phyloP scores from a whole-genome alignment of 345 rosid genomes.

The Lenwebbia sp. region DNA sequence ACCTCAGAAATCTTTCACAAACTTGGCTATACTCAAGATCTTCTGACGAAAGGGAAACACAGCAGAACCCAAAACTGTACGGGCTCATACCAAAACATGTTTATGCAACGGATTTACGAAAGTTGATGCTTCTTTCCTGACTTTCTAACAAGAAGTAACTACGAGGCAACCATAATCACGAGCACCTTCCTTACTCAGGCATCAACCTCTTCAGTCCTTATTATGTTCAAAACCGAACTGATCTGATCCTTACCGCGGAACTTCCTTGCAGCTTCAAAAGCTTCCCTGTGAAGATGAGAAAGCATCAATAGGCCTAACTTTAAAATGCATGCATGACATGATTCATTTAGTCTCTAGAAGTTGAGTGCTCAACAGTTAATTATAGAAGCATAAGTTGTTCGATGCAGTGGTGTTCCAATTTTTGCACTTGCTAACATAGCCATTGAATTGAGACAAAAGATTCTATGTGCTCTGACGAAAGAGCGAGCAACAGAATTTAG shows the following conservation, averaged over 20 bases:
- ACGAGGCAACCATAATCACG: neutral
- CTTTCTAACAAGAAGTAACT: neutral
- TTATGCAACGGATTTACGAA: neutral
- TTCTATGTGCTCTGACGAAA: neutral
- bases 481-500: neutral
- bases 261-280: conserved; percentile 26
- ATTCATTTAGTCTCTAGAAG: neutral
- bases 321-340: neutral
- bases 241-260: conserved; percentile 34
- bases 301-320: neutral
- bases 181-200: neutral
- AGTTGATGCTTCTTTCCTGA: neutral
- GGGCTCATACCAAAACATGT: neutral
- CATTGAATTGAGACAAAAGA: neutral
- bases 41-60: neutral
- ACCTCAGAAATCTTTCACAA: neutral
- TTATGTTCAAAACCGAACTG: conserved; percentile 4
- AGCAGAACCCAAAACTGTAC: neutral
- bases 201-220: neutral
- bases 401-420: neutral
- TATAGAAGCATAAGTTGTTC: neutral
- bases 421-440: neutral
- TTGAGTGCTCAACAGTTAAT: neutral
- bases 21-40: neutral
- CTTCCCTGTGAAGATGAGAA: neutral